Evolutionary conservation across 257 asterid genomes (phyloP), one percentile per base, ranked within the genome.

Genomic region (Lavandula angustifolia): DNA sequence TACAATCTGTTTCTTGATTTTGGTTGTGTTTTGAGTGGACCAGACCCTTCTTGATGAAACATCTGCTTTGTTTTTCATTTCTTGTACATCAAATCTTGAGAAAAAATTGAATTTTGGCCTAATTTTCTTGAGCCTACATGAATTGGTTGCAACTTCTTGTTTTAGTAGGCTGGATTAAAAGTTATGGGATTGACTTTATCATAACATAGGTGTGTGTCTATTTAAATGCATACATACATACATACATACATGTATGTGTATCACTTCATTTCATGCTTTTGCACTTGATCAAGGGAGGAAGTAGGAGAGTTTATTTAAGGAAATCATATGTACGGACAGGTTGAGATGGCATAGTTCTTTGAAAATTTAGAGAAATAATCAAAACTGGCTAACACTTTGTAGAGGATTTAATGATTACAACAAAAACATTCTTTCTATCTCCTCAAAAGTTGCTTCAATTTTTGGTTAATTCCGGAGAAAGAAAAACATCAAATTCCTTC

Each of bases 51-150:
- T 37, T 37, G 5, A 34, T 34, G 38, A 34, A 34, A 4, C 5
- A 34, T 4, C 7, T 34, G 38, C 5, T 34, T 35, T 16, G 34
- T 13, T 13, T 44, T 18, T 34, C n/a, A 35, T 70, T 44, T 54
- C 69, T 44, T 62, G 52, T 9, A 9, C 62, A 64, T 48, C 54
- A 72, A 35, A 56, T 64, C 76, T 56, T 22, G 27, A 22, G 27
- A 22, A 22, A 22, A 22, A 22, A 22, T 2, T 22, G 27, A 22
- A 22, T 22, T 2, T 22, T 22, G 27, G 27, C 27, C 27, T 22
- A 22, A 22, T 22, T 22, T 22, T 22, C 27, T 22, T 22, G 27
- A 22, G 27, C 27, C 27, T 22, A 22, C 2, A 22, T 22, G 27
- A 22, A 22, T 22, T 22, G 27, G 27, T 22, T 22, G 27, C 27